A percentile compares a stretch with the other conserved stretches of the same genome.
These are phyloP conservation scores for Pneumocystis oryctolagi DNA, from an alignment of 1,139 yeast genomes.

Conservation along the genomic window DNA sequence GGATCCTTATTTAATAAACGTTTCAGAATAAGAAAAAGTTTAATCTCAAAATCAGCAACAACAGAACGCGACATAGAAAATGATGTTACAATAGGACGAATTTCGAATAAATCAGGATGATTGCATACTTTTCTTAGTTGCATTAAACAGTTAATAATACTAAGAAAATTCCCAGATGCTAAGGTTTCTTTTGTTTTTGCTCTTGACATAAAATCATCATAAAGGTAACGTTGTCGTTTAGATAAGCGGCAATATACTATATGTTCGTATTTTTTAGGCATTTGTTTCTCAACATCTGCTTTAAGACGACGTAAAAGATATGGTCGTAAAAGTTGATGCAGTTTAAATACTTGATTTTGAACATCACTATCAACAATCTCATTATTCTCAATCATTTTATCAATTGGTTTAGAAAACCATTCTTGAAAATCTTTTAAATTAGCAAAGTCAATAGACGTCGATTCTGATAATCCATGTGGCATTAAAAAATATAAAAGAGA, in stretches of 20 bases:
- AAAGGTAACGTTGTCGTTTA: constrained; percentile 76
- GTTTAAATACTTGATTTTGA: constrained; percentile 63
- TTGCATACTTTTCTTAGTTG: constrained; percentile 94
- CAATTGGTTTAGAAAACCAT: constrained; percentile 97
- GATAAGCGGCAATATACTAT: constrained; percentile 82
- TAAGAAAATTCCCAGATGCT: constrained; percentile 85
- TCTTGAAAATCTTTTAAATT: constrained; percentile 89
- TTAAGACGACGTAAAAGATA: constrained; percentile 80
- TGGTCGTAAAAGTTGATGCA: constrained; percentile 89
- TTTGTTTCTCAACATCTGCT: constrained; percentile 94
- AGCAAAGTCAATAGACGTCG: constrained; percentile 93
- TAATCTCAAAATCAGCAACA: constrained; percentile 33
- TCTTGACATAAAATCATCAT: constrained; percentile 94
- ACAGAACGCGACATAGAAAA: constrained; percentile 60
- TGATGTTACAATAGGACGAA: constrained; percentile 85
- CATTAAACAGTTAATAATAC: constrained; percentile 94
- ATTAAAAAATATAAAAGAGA: constrained; percentile 67
- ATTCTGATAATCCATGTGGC: constrained; percentile 58
- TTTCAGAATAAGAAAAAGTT: constrained; percentile 33
- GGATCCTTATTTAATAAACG: constrained; percentile 23
- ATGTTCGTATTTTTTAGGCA: constrained; percentile 97
- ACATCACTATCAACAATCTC: constrained; percentile 52
- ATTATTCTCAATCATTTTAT: constrained; percentile 68
- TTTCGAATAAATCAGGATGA: constrained; percentile 94
- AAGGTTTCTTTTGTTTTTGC: constrained; percentile 90